phyloP scores from a whole-genome alignment of 2,329 filamentous ascomycete genomes.

The Phialemoniopsis sp. region DNA sequence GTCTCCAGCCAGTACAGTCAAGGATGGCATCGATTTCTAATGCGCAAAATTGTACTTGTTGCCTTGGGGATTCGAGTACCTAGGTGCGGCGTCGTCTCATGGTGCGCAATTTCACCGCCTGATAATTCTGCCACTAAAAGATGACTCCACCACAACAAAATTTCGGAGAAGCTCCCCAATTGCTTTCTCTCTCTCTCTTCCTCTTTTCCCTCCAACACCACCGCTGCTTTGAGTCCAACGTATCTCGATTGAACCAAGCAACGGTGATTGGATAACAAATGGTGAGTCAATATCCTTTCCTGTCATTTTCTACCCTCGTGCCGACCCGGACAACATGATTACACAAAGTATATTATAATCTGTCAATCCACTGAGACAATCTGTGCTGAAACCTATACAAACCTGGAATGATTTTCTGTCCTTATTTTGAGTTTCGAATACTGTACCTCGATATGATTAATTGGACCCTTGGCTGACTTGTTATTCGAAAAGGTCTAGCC shows the following conservation, averaged over 20 bases:
- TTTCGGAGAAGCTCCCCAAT: background rate
- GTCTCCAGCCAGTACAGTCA: constrained; percentile 48
- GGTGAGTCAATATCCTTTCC: constrained; percentile 2
- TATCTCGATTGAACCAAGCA: too few species aligned
- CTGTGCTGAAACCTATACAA: constrained; percentile 28
- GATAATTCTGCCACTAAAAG: constrained; percentile 4
- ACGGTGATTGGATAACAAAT: too few species aligned
- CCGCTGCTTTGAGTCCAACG: too few species aligned
- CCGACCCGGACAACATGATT: constrained; percentile 37
- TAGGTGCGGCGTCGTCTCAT: too few species aligned
- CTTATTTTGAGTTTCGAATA: constrained; percentile 1
- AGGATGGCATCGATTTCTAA: constrained; percentile 73
- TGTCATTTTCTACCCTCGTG: constrained; percentile 2
- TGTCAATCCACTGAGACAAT: constrained; percentile 56
- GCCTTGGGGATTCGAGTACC: too few species aligned
- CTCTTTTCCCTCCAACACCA: constrained; percentile 6
- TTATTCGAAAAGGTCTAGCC: too few species aligned
- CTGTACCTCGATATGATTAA: background rate
- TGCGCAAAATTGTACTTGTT: too few species aligned
- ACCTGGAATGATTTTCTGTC: constrained; percentile 9
- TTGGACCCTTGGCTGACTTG: too few species aligned
- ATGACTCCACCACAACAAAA: background rate
- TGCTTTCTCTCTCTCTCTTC: constrained; percentile 7
- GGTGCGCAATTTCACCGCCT: constrained; percentile 13
- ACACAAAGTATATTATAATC: constrained; percentile 41